phyloP scores from a whole-genome alignment of 1,284 basidiomycete species.

The Pseudozyma sp. region DNA sequence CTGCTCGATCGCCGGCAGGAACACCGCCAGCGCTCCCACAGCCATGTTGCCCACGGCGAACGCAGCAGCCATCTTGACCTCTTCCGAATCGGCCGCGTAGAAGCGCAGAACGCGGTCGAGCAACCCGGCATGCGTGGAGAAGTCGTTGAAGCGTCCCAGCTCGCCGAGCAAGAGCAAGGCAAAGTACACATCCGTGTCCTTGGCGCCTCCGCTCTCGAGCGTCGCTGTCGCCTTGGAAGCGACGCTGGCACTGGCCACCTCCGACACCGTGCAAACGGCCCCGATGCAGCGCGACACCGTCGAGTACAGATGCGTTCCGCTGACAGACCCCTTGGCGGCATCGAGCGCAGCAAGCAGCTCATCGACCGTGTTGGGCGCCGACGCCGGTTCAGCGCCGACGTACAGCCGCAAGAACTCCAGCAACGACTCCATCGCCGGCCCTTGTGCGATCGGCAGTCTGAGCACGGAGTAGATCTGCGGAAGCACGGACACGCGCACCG shows the following conservation, averaged over 20 bases:
- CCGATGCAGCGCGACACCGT: constrained; percentile 60
- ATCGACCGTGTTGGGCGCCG: constrained; percentile 31
- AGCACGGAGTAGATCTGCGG: constrained; percentile 78
- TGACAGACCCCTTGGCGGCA: constrained; percentile 22
- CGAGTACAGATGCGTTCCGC: constrained; percentile 45
- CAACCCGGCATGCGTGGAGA: constrained; percentile 29
- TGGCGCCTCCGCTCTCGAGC: constrained; percentile 25
- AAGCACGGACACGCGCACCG: constrained; percentile 71
- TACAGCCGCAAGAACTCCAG: constrained; percentile 82
- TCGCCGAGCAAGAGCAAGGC: constrained; percentile 58
- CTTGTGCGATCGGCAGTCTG: constrained; percentile 80
- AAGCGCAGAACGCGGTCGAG: constrained; percentile 51
- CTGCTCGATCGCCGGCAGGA: constrained; percentile 85
- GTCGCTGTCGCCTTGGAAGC: constrained; percentile 29
- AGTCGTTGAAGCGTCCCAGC: constrained; percentile 55
- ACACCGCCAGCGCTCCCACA: constrained; percentile 85
- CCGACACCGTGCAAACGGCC: constrained; percentile 48
- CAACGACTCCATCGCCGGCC: constrained; percentile 80
- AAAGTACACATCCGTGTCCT: constrained; percentile 55
- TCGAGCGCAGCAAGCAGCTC: constrained; percentile 44
- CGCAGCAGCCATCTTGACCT: constrained; percentile 58
- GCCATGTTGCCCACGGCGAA: constrained; percentile 83
- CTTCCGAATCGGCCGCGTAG: constrained; percentile 50
- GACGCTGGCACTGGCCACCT: constrained; percentile 27
- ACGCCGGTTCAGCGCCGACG: constrained; percentile 78